Evolutionary conservation across 768 basidiomycete genomes (phyloP), one percentile per base, ranked within the genome.

Genomic region (Phanerochaete carnosa): DNA sequence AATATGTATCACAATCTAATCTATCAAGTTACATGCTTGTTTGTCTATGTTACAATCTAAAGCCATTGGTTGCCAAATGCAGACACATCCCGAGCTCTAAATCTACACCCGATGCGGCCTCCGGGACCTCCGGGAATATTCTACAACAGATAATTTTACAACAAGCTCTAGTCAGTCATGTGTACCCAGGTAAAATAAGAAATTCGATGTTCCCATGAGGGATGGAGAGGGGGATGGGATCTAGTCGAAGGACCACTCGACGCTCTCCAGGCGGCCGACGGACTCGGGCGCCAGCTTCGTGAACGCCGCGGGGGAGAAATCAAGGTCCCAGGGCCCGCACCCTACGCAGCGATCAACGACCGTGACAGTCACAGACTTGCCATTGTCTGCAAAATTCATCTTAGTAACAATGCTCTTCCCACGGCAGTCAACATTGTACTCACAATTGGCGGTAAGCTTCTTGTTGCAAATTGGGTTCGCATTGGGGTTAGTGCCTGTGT

Each of bases 381-480:
- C 83, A 47, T 77, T 30, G 67, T 83, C 89, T 89, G 63, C 45
- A 63, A 22, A 25, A 35, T 65, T 49, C 30, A 57, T 45, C 55
- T 55, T 5, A 60, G 4, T 12, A 43, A 25, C 58, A 59, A 56
- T 58, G 8, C 39, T 8, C 39, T 19, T 43, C 5, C 11, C 11
- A 43, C 5, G 4, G 39, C 6, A 43, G 29, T 59, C 59, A n/a
- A n/a, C 45, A 37, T 55, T 11, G 3, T 5, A 73, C 79, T 72
- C 73, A 88, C 89, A 89, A 5, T 26, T 63, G 9, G 74, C 73
- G 0, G 22, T 66, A 58, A 90, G 72, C 55, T 73, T 64, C 65
- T 73, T 78, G 64, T 74, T 74, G 70, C 92, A 93, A 56, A 94
- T 69, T 29, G 92, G 90, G 75, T 94, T 92, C 55, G 61, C 66